phyloP scores from a whole-genome alignment of 495 filamentous ascomycete genomes.

The Penicillium paradoxum region DNA sequence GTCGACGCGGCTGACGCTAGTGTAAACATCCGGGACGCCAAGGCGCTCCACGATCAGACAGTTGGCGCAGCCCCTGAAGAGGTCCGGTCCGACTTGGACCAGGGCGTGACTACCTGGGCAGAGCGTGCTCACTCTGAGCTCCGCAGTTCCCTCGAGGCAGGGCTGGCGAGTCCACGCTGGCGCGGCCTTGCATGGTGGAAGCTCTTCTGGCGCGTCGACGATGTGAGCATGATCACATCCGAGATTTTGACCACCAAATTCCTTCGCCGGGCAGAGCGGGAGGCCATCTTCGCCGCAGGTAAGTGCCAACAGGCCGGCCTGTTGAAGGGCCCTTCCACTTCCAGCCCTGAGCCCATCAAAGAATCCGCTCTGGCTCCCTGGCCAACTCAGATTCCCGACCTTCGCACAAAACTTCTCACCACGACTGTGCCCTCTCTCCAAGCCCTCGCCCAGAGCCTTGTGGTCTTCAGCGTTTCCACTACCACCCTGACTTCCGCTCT shows the following conservation, averaged over 20 bases:
- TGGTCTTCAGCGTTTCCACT: slow-evolving; percentile 67
- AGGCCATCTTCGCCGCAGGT: slow-evolving; percentile 75
- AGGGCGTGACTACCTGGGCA: slow-evolving; percentile 64
- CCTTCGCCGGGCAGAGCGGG: slow-evolving; percentile 67
- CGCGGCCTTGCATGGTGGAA: slow-evolving; percentile 85
- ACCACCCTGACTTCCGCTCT: slow-evolving; percentile 59
- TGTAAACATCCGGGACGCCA: slow-evolving; percentile 47
- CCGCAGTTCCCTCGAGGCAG: slow-evolving; percentile 66
- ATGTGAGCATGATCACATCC: slow-evolving; percentile 73
- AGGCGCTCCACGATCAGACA: slow-evolving; percentile 31
- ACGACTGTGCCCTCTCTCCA: slow-evolving; percentile 71
- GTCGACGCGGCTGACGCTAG: slow-evolving; percentile 52
- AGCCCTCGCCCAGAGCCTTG: slow-evolving; percentile 69
- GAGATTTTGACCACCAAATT: slow-evolving; percentile 73
- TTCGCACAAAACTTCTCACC: slow-evolving; percentile 51
- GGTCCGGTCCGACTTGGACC: slow-evolving; percentile 47
- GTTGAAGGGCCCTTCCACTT: slow-evolving; percentile 20
- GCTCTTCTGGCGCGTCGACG: slow-evolving; percentile 89
- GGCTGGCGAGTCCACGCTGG: slow-evolving; percentile 69
- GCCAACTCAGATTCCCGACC: slow-evolving; percentile 41
- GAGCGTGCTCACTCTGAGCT: slow-evolving; percentile 78
- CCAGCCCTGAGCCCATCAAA: slow-evolving; percentile 8
- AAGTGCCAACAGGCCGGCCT: slow-evolving; percentile 67
- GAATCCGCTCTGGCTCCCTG: slow-evolving; percentile 26
- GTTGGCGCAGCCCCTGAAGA: slow-evolving; percentile 34